Evolutionary conservation across 2,329 filamentous ascomycete species (phyloP), one percentile per base, ranked within the genome.

Genomic region (Spiromastix sp.): DNA sequence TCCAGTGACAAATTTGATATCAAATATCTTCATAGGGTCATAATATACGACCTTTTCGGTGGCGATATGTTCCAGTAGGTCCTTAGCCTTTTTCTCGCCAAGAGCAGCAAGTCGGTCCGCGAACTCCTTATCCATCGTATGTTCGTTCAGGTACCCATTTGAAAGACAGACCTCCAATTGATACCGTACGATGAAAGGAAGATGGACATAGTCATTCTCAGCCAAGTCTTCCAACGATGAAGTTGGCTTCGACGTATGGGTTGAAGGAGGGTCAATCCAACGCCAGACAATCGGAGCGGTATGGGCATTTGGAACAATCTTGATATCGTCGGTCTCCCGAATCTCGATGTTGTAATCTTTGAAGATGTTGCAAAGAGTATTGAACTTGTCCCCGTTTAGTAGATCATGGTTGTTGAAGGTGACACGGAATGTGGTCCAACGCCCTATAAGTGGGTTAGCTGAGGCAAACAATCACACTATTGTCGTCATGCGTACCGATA

Each of bases 91-190:
- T 2, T 38, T 46, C 35, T 60, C 51, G 1, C 70, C 64, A 12
- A 81, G 60, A 0, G 61, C 48, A 2, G 62, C 54, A 3, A 96
- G 67, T 27, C 61, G 69, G 18, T 67, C 53, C 2, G 93, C 60
- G 44, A 96, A 96, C 2, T 74, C 68, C 2, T 59, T 54, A 1
- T 66, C 70, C 29, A 96, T 71, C 30, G 72, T 81, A 51, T 85
- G 74, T 54, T 95, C 89, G 35, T 79, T 80, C 9, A 98, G 61
- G 16, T 77, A 67, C 0, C 79, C 77, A 18, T 81, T 74, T 0
- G 87, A 93, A n/a, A 96, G 70, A 52, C 89, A 96, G 0, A 85
- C 87, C 55, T 98, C 89, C 0, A 98, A 71, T 54, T 94, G 86
- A 51, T 96, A 98, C 11, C 85, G 74, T 1, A 94, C 74, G 1